phyloP scores from a whole-genome alignment of 768 basidiomycete species.

The Pleurotus eryngii region DNA sequence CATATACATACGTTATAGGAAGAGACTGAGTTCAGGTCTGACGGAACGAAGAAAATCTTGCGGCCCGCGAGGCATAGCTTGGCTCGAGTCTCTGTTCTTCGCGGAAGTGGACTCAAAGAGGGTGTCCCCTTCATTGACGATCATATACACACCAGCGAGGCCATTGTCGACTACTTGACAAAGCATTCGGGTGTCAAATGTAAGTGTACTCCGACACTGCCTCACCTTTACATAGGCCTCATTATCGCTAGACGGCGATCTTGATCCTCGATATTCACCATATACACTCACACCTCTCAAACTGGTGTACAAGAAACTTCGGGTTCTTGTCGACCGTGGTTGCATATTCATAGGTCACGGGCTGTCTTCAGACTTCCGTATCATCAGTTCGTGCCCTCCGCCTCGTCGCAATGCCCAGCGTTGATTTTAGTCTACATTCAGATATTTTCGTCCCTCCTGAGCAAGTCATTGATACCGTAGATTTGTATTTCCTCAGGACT shows the following conservation, averaged over 20 bases:
- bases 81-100: slow-evolving; percentile 90
- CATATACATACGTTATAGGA: slow-evolving; percentile 47
- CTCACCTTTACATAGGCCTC: neutral
- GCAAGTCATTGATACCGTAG: slow-evolving; percentile 96
- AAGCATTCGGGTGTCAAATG: slow-evolving; percentile 96
- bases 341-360: slow-evolving; percentile 98
- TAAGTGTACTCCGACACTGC: slow-evolving; percentile 31
- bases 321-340: slow-evolving; percentile 87
- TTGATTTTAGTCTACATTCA: slow-evolving; percentile 25
- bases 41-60: slow-evolving; percentile 90
- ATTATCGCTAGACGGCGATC: slow-evolving; percentile 70
- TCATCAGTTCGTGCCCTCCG: slow-evolving; percentile 73
- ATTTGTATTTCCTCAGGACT: slow-evolving; percentile 82
- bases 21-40: slow-evolving; percentile 92
- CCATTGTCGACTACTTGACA: slow-evolving; percentile 94
- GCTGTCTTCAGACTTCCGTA: slow-evolving; percentile 94
- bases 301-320: slow-evolving; percentile 97
- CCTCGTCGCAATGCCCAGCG: neutral
- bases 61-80: slow-evolving; percentile 89
- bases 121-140: slow-evolving; percentile 96
- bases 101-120: slow-evolving; percentile 77
- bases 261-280: slow-evolving; percentile 78
- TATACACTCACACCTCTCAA: slow-evolving; percentile 94
- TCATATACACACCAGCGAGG: slow-evolving; percentile 94
- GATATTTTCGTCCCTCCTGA: slow-evolving; percentile 95